Percentiles rank a stretch among this genome's conserved stretches.
phyloP scores from a whole-genome alignment of 306 rosid genomes.

The Lathyrus oleraceus region DNA sequence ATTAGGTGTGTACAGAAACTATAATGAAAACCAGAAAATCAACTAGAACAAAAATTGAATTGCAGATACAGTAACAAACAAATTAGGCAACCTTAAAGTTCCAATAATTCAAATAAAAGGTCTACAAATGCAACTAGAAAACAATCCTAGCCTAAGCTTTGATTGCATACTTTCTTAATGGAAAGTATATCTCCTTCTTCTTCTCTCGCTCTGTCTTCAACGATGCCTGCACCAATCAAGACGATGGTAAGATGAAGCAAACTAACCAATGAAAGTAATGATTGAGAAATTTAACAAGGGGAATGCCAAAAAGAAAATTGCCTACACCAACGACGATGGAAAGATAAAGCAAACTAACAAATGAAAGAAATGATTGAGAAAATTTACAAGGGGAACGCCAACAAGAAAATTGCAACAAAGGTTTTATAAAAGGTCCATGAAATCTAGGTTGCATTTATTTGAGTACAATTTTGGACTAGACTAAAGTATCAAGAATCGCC shows the following conservation, averaged over 20 bases:
- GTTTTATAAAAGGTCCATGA: too few relatives aligned
- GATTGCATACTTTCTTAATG: slow-evolving; percentile 83
- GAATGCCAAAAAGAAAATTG: too few relatives aligned
- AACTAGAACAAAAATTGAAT: slow-evolving; percentile 6
- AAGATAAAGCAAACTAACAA: too few relatives aligned
- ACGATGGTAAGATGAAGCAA: neutral
- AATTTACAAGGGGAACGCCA: neutral
- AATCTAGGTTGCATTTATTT: too few relatives aligned
- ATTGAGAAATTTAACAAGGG: too few relatives aligned
- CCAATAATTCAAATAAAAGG: slow-evolving; percentile 4
- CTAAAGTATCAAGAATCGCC: too few relatives aligned
- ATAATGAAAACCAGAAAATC: neutral
- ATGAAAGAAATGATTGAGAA: neutral
- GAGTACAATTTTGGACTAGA: too few relatives aligned
- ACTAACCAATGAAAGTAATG: neutral
- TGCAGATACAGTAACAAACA: neutral
- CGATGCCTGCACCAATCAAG: slow-evolving; percentile 55
- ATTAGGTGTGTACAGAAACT: neutral
- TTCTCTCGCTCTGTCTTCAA: slow-evolving; percentile 81
- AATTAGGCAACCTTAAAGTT: neutral
- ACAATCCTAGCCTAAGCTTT: slow-evolving; percentile 62
- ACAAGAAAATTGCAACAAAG: neutral
- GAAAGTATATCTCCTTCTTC: slow-evolving; percentile 79
- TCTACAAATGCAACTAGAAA: slow-evolving; percentile 18
- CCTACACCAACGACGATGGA: too few relatives aligned